Evolutionary conservation across 1,139 yeast genomes (phyloP).

Genomic region (Kurtzmaniella quercitrusa): DNA sequence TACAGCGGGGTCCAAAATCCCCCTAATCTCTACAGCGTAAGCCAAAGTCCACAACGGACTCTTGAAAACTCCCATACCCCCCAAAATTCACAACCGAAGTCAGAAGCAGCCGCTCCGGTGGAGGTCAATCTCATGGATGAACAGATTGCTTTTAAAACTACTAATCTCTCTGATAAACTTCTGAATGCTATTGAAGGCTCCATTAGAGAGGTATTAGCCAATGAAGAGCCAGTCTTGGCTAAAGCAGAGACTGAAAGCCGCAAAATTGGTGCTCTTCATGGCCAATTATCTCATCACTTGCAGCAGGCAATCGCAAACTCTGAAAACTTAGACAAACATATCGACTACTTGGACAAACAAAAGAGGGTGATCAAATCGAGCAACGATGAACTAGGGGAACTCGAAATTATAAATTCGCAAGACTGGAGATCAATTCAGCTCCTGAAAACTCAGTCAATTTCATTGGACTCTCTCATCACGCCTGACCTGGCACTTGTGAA

Average conservation of each 20-base stretch:
- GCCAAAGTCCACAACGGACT: background rate
- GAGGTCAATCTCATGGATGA: background rate
- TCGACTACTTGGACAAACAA: constrained; percentile 29
- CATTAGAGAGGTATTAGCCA: background rate
- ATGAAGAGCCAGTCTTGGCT: background rate
- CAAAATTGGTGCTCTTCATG: constrained; percentile 27
- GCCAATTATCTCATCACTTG: constrained; percentile 33
- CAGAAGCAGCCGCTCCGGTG: background rate
- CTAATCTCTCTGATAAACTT: background rate
- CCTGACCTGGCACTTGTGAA: constrained; percentile 40
- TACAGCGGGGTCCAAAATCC: background rate
- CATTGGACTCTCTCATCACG: constrained; percentile 33
- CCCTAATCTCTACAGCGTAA: background rate
- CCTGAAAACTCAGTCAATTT: constrained; percentile 12
- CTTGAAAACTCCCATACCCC: background rate
- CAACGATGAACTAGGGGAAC: constrained; percentile 20
- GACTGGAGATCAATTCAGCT: constrained; percentile 18
- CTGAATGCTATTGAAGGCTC: background rate
- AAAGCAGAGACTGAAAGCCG: constrained; percentile 2
- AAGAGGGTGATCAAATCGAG: constrained; percentile 22
- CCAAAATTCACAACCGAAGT: background rate
- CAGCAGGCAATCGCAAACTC: constrained; percentile 37
- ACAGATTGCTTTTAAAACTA: background rate
- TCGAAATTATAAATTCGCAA: constrained; percentile 22
- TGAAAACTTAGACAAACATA: constrained; percentile 27